These are phyloP conservation scores for Ganoderma multipileum DNA, from an alignment of 1,284 basidiomycete genomes.

Conservation along the genomic window DNA sequence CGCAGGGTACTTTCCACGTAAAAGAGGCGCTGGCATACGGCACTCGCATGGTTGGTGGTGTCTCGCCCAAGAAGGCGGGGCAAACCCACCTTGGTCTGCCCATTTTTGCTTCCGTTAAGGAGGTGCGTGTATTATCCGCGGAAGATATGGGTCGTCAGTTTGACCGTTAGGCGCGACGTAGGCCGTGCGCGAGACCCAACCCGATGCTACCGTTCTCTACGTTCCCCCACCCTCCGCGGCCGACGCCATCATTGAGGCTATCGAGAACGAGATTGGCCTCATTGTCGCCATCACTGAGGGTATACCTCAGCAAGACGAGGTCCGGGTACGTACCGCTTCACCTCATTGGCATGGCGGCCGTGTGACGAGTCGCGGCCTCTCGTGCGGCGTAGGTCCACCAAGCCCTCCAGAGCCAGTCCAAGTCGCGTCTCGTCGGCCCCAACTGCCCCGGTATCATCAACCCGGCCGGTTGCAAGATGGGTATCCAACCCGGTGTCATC, in stretches of 20 bases:
- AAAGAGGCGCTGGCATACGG: conserved; percentile 95
- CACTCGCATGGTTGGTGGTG: conserved; percentile 97
- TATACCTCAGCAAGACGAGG: conserved; percentile 96
- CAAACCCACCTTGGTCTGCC: conserved; percentile 95
- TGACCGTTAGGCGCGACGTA: conserved; percentile 38
- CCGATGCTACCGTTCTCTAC: conserved; percentile 95
- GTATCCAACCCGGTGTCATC: conserved; percentile 98
- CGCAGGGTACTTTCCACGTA: conserved; percentile 97
- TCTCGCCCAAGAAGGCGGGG: conserved; percentile 97
- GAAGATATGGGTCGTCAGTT: background rate
- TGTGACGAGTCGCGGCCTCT: conserved; percentile 11
- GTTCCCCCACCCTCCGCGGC: conserved; percentile 94
- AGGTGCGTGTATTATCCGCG: conserved; percentile 59
- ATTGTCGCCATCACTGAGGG: conserved; percentile 99
- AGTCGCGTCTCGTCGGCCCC: conserved; percentile 93
- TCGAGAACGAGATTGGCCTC: conserved; percentile 95
- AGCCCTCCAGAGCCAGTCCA: conserved; percentile 93
- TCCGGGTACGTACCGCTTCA: conserved; percentile 61
- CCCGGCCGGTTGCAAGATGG: conserved; percentile 98
- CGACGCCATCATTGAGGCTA: conserved; percentile 96
- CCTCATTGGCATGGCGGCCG: background rate
- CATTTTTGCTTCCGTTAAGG: conserved; percentile 92
- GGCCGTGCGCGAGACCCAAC: conserved; percentile 85
- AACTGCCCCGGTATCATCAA: conserved; percentile 99
- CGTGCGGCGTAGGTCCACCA: conserved; percentile 76